A percentile compares a stretch with the other conserved stretches of the same genome.
Evolutionary conservation across 139 green algal genomes (phyloP).

Genomic region (Closterium sp.): DNA sequence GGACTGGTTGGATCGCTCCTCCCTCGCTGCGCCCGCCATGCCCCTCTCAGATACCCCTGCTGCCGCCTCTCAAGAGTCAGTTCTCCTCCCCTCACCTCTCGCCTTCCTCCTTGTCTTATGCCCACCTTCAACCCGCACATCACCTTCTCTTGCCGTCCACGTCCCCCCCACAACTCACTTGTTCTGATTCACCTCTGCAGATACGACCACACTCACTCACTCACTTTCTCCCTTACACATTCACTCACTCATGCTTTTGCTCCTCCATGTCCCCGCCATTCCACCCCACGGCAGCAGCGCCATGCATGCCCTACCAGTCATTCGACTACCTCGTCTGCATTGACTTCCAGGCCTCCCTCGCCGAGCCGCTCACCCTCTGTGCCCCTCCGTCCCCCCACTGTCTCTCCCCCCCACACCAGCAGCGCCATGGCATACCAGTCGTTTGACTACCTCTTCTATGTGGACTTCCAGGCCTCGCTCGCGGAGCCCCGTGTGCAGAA

Average conservation of each 20-base stretch:
- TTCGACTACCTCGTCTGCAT: conserved; percentile 99
- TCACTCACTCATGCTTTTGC: neutral
- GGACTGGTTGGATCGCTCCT: too few relatives aligned
- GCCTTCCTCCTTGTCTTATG: too few relatives aligned
- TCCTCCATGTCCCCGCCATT: neutral
- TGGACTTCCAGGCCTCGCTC: conserved; percentile 87
- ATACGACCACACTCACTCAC: too few relatives aligned
- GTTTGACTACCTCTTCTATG: conserved; percentile 98
- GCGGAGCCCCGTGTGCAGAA: conserved; percentile 56
- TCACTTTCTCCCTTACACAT: too few relatives aligned
- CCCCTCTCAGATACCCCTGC: too few relatives aligned
- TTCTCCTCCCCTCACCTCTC: too few relatives aligned
- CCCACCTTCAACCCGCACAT: too few relatives aligned
- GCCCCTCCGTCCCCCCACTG: too few relatives aligned
- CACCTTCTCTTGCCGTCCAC: too few relatives aligned
- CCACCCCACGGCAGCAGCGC: neutral
- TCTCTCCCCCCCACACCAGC: neutral
- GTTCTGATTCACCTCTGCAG: neutral
- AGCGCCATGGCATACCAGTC: conserved; percentile 27
- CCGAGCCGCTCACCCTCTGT: conserved; percentile 54
- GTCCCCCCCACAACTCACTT: neutral
- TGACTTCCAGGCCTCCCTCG: conserved; percentile 83
- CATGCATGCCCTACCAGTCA: conserved; percentile 24
- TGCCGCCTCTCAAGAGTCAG: too few relatives aligned
- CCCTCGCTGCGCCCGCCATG: too few relatives aligned